Conservation (phyloP, 805 yeast genomes). For the Lachancea waltii region DNA sequence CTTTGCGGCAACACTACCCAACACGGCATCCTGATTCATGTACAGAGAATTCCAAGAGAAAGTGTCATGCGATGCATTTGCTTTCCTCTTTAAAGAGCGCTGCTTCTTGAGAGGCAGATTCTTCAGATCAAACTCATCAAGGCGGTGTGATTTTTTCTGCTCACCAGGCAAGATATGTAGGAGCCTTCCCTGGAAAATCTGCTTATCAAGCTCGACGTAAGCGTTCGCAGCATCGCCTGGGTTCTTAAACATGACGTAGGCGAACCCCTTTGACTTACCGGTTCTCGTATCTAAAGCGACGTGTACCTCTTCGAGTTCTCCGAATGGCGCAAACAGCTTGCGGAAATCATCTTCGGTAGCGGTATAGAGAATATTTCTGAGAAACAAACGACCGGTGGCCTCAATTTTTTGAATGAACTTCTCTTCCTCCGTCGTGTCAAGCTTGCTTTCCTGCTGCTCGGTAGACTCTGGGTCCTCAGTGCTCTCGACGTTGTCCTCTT, state of each 20-base stretch:
- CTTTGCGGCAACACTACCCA: constrained; percentile 80
- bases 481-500: too few species aligned
- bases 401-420: constrained; percentile 44
- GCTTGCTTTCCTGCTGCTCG: constrained; percentile 16
- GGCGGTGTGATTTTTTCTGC: constrained; percentile 68
- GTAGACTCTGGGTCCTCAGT: too few species aligned
- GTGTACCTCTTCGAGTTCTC: constrained; percentile 81
- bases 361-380: constrained; percentile 77
- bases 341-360: constrained; percentile 75
- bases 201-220: constrained; percentile 67
- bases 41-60: constrained; percentile 94
- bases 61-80: constrained; percentile 76
- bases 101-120: constrained; percentile 92
- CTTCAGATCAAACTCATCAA: constrained; percentile 87
- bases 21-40: constrained; percentile 85
- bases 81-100: constrained; percentile 73
- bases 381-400: constrained; percentile 73
- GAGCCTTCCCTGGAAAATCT: constrained; percentile 89
- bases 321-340: constrained; percentile 58
- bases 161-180: constrained; percentile 85
- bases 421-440: constrained; percentile 40
- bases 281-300: constrained; percentile 87
- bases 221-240: constrained; percentile 73
- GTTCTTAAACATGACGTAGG: constrained; percentile 67
- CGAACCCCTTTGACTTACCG: constrained; percentile 88